Conservation (phyloP, 1,139 yeast species). For the Saccharomyces pastorianus region DNA sequence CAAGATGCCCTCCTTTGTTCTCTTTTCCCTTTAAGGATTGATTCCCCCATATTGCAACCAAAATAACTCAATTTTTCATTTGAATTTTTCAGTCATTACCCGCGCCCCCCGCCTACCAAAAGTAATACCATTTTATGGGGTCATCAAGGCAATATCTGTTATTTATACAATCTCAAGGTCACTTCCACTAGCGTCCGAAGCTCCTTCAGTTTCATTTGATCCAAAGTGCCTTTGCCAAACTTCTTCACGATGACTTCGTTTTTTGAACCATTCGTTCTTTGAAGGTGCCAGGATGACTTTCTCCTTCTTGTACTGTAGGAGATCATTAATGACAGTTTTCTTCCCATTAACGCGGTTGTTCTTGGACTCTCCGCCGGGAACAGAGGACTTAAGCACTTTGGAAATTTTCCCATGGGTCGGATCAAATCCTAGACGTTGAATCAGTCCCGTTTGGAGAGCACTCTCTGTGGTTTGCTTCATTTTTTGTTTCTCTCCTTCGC, state of each 20-base stretch:
- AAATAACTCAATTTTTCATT: background rate
- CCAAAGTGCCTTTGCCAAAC: conserved; percentile 21
- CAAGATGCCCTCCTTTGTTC: background rate
- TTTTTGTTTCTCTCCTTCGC: conserved; percentile 7
- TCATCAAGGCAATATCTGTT: background rate
- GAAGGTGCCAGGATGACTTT: conserved; percentile 30
- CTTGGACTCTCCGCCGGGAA: conserved; percentile 1
- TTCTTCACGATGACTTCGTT: conserved; percentile 23
- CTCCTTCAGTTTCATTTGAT: conserved; percentile 5
- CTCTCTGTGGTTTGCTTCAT: conserved; percentile 22
- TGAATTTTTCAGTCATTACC: background rate
- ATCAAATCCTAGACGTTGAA: conserved; percentile 44
- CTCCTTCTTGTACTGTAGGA: conserved; percentile 30
- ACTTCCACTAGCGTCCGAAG: conserved; percentile 28
- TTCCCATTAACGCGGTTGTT: conserved; percentile 13
- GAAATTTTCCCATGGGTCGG: conserved; percentile 36
- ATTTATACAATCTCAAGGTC: conserved; percentile 33
- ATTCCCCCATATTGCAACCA: conserved; percentile 1
- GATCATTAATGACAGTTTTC: conserved; percentile 23
- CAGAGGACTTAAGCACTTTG: conserved; percentile 11
- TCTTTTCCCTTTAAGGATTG: background rate
- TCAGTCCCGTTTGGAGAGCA: conserved; percentile 36
- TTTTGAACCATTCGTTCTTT: conserved; percentile 23
- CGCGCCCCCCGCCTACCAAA: background rate
- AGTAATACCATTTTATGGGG: background rate